A percentile compares a stretch with the other conserved stretches of the same genome.
Conservation (phyloP, 2,329 filamentous ascomycete species). For the Microdochium trichocladiopsis region DNA sequence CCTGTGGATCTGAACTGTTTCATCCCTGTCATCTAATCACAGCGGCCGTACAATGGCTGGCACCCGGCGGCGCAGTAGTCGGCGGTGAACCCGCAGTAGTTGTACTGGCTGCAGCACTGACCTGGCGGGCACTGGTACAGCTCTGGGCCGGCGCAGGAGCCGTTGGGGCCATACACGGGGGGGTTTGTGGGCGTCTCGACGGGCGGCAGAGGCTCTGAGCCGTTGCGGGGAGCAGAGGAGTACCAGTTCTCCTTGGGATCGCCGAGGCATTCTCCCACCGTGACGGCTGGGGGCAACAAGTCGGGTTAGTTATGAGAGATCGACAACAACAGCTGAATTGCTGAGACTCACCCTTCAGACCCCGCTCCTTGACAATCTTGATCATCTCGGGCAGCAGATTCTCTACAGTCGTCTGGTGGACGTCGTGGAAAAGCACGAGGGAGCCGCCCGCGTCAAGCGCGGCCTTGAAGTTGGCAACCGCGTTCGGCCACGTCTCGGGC, state of each 20-base stretch:
- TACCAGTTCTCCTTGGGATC: constrained; percentile 8
- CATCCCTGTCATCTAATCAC: no score
- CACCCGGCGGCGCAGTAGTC: constrained; percentile 5
- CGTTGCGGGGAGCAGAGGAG: not conserved
- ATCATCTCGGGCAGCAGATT: constrained; percentile 23
- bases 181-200: not conserved
- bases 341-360: constrained; percentile 3
- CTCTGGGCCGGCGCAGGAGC: constrained; percentile 2
- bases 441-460: constrained; percentile 22
- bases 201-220: not conserved
- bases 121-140: constrained; percentile 1
- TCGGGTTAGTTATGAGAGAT: not conserved
- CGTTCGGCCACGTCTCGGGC: constrained; percentile 16
- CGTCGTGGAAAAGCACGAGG: constrained; percentile 27
- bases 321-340: no score
- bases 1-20: no score
- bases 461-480: constrained; percentile 20
- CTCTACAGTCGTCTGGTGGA: constrained; percentile 25
- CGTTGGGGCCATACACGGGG: constrained; percentile 1
- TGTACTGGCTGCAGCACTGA: constrained; percentile 5
- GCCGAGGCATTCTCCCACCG: constrained; percentile 8
- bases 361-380: constrained; percentile 3
- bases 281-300: constrained; percentile 3
- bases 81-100: constrained; percentile 3
- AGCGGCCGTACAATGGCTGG: constrained; percentile 3